These are phyloP conservation scores for Moniliophthora roreri DNA, from an alignment of 1,284 basidiomycete species.

Conservation along the genomic window DNA sequence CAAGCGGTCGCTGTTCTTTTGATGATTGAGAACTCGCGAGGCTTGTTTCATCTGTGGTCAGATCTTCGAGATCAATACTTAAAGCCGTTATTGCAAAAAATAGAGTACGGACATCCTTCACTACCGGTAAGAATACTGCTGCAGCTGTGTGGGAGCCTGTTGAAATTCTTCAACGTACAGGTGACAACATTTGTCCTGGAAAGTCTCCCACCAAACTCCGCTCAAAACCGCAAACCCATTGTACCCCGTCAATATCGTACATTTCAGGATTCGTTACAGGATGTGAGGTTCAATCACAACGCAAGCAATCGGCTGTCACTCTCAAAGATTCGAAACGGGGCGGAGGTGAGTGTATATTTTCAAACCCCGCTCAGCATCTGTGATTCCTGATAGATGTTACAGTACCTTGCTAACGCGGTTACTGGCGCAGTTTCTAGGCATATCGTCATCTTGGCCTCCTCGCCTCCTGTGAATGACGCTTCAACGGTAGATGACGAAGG, in stretches of 20 bases:
- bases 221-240: neutral
- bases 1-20: conserved; percentile 50
- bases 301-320: conserved; percentile 5
- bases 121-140: conserved; percentile 8
- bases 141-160: neutral
- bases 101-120: conserved; percentile 19
- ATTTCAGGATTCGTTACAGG: conserved; percentile 3
- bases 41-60: conserved; percentile 50
- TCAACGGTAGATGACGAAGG: neutral
- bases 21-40: conserved; percentile 61
- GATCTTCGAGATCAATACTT: conserved; percentile 56
- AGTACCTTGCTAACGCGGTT: conserved; percentile 39
- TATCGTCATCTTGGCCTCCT: conserved; percentile 56
- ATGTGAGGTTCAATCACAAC: conserved; percentile 6
- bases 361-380: conserved; percentile 5
- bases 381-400: conserved; percentile 10
- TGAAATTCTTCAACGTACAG: neutral
- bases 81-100: conserved; percentile 42
- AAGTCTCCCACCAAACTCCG: conserved; percentile 5
- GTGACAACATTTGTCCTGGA: conserved; percentile 11
- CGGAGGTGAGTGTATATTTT: conserved; percentile 8
- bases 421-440: conserved; percentile 44
- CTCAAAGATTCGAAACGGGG: conserved; percentile 7
- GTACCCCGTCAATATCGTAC: conserved; percentile 9
- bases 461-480: conserved; percentile 37